A percentile compares a stretch with the other conserved stretches of the same genome.
phyloP scores from a whole-genome alignment of 345 rosid genomes.

The Eucalyptus polyanthemos region DNA sequence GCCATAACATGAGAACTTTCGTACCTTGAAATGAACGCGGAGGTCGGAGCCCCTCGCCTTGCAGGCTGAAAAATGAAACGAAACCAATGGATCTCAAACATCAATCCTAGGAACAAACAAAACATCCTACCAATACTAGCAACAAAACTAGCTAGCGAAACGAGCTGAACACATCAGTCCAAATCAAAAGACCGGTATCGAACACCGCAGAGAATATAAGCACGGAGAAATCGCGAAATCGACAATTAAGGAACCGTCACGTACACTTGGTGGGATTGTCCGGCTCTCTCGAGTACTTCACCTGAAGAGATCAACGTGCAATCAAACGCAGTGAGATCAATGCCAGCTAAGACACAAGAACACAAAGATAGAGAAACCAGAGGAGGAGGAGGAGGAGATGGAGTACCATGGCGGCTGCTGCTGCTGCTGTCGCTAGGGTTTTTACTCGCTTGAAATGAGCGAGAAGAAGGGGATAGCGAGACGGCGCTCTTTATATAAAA shows the following conservation, averaged over 20 bases:
- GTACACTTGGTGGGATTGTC: slow-evolving; percentile 87
- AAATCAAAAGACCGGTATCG: neutral
- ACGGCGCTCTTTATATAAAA: neutral
- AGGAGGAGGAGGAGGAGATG: neutral
- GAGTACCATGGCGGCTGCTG: slow-evolving; percentile 19
- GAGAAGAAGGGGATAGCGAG: neutral
- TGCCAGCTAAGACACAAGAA: neutral
- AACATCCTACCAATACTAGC: neutral
- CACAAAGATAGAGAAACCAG: neutral
- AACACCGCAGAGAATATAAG: neutral
- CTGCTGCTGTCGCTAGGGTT: neutral
- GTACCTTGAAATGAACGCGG: slow-evolving; percentile 75
- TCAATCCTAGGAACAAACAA: neutral
- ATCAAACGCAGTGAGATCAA: neutral
- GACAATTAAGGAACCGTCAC: neutral
- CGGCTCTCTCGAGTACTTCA: slow-evolving; percentile 94
- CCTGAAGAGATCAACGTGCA: slow-evolving; percentile 24
- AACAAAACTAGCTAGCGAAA: neutral
- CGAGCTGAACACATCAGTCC: neutral
- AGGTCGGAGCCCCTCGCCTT: slow-evolving; percentile 95
- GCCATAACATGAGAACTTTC: neutral
- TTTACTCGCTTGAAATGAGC: neutral
- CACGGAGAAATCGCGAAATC: neutral
- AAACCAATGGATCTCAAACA: neutral
- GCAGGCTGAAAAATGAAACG: slow-evolving; percentile 48